Percentiles rank a stretch among this genome's conserved stretches.
Conservation (phyloP, 257 asterid species). For the Penstemon newberryi region DNA sequence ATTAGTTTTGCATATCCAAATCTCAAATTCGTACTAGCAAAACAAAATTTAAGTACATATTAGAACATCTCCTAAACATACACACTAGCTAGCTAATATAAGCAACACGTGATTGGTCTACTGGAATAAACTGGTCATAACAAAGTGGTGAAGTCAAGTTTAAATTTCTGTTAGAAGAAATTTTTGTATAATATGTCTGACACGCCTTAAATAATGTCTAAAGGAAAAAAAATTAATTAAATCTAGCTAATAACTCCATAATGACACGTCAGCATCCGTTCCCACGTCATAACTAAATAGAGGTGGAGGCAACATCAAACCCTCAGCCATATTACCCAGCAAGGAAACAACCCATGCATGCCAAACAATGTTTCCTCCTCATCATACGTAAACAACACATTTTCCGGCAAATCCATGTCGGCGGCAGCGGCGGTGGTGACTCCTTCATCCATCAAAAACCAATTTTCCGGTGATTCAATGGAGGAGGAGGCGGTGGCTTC, state of each 20-base stretch:
- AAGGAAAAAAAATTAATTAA: conserved; percentile 14
- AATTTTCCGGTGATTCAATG: too few species aligned
- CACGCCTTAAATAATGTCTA: too few species aligned
- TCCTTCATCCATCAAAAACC: conserved; percentile 8
- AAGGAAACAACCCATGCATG: conserved; percentile 44
- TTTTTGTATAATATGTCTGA: too few species aligned
- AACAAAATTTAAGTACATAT: too few species aligned
- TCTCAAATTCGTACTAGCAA: too few species aligned
- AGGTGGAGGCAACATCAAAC: conserved; percentile 57
- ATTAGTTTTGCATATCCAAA: too few species aligned
- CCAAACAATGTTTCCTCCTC: conserved; percentile 55
- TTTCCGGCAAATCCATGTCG: conserved; percentile 3
- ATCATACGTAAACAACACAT: conserved; percentile 26
- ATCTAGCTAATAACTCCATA: conserved; percentile 45
- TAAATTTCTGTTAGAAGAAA: too few species aligned
- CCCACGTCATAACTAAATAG: conserved; percentile 33
- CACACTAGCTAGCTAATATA: too few species aligned
- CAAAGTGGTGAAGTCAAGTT: too few species aligned
- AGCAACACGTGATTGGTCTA: too few species aligned
- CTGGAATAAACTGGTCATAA: too few species aligned
- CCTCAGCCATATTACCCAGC: conserved; percentile 51
- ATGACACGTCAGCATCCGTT: conserved; percentile 35
- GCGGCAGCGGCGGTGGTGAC: background rate
- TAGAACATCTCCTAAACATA: too few species aligned
- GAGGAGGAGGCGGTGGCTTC: background rate